phyloP scores from a whole-genome alignment of 2,329 filamentous ascomycete genomes.

The Torrubiella hemipterigena region DNA sequence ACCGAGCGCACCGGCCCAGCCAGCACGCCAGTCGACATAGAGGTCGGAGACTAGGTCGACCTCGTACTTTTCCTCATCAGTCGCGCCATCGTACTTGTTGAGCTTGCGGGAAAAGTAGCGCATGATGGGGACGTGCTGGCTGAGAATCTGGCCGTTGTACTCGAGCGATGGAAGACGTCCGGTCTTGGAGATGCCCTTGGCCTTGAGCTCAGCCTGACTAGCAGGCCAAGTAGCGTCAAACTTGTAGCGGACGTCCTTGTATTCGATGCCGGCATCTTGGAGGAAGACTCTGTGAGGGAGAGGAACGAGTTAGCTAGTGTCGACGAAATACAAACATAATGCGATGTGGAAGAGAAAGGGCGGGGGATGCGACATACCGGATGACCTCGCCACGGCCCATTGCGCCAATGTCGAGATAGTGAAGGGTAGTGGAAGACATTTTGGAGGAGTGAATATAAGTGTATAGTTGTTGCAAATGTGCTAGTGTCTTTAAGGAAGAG shows the following conservation, averaged over 20 bases:
- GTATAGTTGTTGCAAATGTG: too few relatives aligned
- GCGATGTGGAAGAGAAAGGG: background rate
- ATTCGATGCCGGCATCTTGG: conserved; percentile 9
- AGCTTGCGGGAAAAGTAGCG: conserved; percentile 23
- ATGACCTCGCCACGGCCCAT: conserved; percentile 16
- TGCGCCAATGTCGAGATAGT: conserved; percentile 14
- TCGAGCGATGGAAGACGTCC: conserved; percentile 21
- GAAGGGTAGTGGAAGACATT: too few relatives aligned
- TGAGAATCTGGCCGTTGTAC: conserved; percentile 19
- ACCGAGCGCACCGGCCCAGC: conserved; percentile 4
- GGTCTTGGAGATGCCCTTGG: conserved; percentile 15
- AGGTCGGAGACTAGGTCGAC: conserved; percentile 23
- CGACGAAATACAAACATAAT: background rate
- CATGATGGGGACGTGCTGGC: conserved; percentile 18
- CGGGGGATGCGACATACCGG: conserved; percentile 8
- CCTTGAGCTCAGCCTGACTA: conserved; percentile 25
- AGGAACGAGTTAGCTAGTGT: too few relatives aligned
- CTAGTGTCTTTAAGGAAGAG: too few relatives aligned
- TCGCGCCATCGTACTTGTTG: conserved; percentile 21
- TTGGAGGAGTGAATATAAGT: too few relatives aligned
- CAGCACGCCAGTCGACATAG: conserved; percentile 26
- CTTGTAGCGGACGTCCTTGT: conserved; percentile 14
- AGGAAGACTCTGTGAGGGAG: conserved; percentile 2
- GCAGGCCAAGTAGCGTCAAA: conserved; percentile 15
- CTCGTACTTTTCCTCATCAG: conserved; percentile 21